Conservation (phyloP, 2,329 filamentous ascomycete genomes). For the Anisogramma anomala region DNA sequence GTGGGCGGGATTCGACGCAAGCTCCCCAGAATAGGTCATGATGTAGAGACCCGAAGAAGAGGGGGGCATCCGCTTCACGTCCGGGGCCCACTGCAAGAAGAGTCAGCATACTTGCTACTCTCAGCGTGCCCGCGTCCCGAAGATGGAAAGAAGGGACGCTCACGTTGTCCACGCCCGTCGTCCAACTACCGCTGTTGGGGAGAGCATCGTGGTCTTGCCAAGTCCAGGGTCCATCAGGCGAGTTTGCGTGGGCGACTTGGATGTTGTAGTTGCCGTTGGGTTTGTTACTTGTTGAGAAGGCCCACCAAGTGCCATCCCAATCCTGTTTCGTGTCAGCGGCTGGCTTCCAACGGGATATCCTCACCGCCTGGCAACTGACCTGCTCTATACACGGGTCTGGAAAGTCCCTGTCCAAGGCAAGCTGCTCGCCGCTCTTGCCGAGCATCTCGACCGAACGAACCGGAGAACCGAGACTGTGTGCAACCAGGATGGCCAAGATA, state of each 20-base stretch:
- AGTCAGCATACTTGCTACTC: too few relatives aligned
- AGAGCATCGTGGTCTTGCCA: conserved; percentile 40
- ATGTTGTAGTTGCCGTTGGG: conserved; percentile 30
- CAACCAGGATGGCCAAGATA: conserved; percentile 6
- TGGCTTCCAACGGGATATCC: background rate
- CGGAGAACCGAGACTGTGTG: conserved; percentile 1
- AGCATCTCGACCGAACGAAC: background rate
- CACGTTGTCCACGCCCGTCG: conserved; percentile 34
- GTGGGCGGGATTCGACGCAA: conserved; percentile 24
- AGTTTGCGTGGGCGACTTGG: conserved; percentile 39
- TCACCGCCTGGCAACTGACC: conserved; percentile 14
- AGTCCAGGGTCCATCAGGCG: conserved; percentile 36
- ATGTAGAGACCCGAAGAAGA: conserved; percentile 35
- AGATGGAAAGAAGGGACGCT: too few relatives aligned
- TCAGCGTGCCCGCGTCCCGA: too few relatives aligned
- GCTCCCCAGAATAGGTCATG: conserved; percentile 46
- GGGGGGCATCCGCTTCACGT: conserved; percentile 37
- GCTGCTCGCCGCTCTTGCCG: conserved; percentile 7
- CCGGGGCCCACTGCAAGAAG: conserved; percentile 41
- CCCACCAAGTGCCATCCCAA: conserved; percentile 40
- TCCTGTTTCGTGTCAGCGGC: conserved; percentile 10
- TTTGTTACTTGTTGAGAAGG: conserved; percentile 40
- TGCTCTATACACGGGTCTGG: conserved; percentile 43
- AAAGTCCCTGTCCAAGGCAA: conserved; percentile 29
- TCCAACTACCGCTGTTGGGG: conserved; percentile 41